phyloP scores from a whole-genome alignment of 768 basidiomycete species.

The Brasilioporus rufonigricans region DNA sequence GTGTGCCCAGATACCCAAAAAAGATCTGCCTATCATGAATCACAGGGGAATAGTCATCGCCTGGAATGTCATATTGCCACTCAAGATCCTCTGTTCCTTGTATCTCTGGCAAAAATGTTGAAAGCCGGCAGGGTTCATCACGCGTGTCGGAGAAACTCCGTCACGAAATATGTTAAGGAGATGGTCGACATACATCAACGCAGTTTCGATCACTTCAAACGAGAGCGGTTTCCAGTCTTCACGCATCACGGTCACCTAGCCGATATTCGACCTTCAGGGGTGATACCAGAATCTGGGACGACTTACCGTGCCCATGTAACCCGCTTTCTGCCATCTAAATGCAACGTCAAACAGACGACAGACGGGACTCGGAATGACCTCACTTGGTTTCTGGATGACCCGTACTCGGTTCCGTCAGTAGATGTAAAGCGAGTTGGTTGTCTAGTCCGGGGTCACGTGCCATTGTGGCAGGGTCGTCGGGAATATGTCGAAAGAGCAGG shows the following conservation, averaged over 20 bases:
- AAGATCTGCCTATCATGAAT: background rate
- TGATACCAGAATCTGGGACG: background rate
- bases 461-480: slow-evolving; percentile 18
- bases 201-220: slow-evolving; percentile 26
- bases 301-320: slow-evolving; percentile 27
- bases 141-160: slow-evolving; percentile 10
- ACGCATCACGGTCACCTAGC: slow-evolving; percentile 27
- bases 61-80: slow-evolving; percentile 12
- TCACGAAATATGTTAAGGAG: slow-evolving; percentile 30
- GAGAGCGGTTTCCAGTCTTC: slow-evolving; percentile 24
- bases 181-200: slow-evolving; percentile 35
- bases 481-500: slow-evolving; percentile 27
- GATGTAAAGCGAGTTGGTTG: slow-evolving; percentile 30
- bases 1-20: background rate
- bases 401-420: slow-evolving; percentile 28
- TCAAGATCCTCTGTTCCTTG: slow-evolving; percentile 15
- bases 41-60: slow-evolving; percentile 21
- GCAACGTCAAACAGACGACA: background rate
- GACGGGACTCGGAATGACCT: background rate
- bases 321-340: slow-evolving; percentile 24
- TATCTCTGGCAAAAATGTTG: slow-evolving; percentile 23
- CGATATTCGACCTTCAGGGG: background rate
- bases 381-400: slow-evolving; percentile 27
- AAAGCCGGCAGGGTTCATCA: slow-evolving; percentile 24
- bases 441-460: slow-evolving; percentile 23